Evolutionary conservation across 228 moss, liverwort and hornwort species (phyloP).

Genomic region (Sphagnum fallax): DNA sequence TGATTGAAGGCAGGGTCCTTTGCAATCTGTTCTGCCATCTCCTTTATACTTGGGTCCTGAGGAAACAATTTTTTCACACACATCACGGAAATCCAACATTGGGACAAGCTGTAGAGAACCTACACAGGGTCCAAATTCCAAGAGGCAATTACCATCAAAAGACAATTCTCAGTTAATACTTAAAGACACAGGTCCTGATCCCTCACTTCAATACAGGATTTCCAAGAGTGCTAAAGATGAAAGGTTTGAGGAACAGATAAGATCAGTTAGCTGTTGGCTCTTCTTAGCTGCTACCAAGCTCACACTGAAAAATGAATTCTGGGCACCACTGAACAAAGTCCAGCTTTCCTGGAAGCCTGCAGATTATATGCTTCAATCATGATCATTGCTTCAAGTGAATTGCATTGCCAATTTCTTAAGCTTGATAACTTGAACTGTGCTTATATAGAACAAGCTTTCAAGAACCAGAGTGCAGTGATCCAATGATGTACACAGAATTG

Average conservation of each 20-base stretch:
- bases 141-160: background rate
- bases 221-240: too few species aligned
- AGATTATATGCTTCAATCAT: conserved; percentile 8
- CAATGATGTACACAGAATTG: background rate
- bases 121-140: background rate
- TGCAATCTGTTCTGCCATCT: conserved; percentile 99
- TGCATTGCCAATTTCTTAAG: conserved; percentile 8
- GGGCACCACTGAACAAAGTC: conserved; percentile 54
- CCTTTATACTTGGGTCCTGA: conserved; percentile 99
- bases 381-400: too few species aligned
- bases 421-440: conserved; percentile 11
- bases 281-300: conserved; percentile 14
- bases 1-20: conserved; percentile 98
- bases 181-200: background rate
- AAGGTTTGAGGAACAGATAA: background rate
- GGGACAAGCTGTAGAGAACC: background rate
- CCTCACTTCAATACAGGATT: background rate
- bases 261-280: background rate
- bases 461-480: background rate
- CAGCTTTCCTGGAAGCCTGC: conserved; percentile 57
- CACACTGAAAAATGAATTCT: conserved; percentile 43
- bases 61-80: background rate
- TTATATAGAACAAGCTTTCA: background rate
- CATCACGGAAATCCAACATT: background rate
- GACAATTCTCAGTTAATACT: background rate